Percentiles rank a stretch among this genome's conserved stretches.
Evolutionary conservation across 2,329 filamentous ascomycete genomes (phyloP).

Genomic region (Colletotrichum australisinense): DNA sequence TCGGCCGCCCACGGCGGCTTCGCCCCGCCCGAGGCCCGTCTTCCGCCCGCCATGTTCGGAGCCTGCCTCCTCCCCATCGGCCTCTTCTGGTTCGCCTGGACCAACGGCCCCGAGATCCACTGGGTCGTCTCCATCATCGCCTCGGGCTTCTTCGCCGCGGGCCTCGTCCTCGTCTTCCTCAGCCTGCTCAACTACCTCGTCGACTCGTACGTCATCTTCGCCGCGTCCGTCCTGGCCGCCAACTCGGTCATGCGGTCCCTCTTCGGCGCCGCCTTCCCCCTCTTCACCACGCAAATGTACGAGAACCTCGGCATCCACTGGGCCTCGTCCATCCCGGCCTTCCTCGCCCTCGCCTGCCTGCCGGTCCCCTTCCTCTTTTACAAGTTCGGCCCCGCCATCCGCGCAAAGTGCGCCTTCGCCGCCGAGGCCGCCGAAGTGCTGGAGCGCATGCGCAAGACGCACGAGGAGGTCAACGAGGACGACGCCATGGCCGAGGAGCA

Average conservation of each 20-base stretch:
- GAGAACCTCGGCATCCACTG: slow-evolving; percentile 76
- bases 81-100: slow-evolving; percentile 70
- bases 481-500: slow-evolving; percentile 35
- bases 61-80: slow-evolving; percentile 64
- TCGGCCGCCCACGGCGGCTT: slow-evolving; percentile 56
- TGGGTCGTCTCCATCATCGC: slow-evolving; percentile 58
- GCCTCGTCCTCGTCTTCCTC: slow-evolving; percentile 65
- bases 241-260: slow-evolving; percentile 78
- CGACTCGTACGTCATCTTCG: slow-evolving; percentile 72
- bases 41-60: slow-evolving; percentile 67
- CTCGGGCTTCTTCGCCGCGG: slow-evolving; percentile 48
- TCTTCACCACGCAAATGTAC: slow-evolving; percentile 75
- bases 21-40: slow-evolving; percentile 67
- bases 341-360: slow-evolving; percentile 77
- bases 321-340: slow-evolving; percentile 79
- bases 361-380: slow-evolving; percentile 84
- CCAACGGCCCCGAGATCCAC: slow-evolving; percentile 60
- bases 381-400: slow-evolving; percentile 69
- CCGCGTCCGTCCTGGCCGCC: slow-evolving; percentile 79
- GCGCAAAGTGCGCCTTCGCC: slow-evolving; percentile 65
- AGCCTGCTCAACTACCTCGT: slow-evolving; percentile 66
- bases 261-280: slow-evolving; percentile 78
- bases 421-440: slow-evolving; percentile 70
- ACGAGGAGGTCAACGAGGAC: slow-evolving; percentile 28
- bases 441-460: slow-evolving; percentile 50